Base-by-base conservation (phyloP, 192 early-diverging fungal genomes). In the Spizellomyces punctatus region DNA sequence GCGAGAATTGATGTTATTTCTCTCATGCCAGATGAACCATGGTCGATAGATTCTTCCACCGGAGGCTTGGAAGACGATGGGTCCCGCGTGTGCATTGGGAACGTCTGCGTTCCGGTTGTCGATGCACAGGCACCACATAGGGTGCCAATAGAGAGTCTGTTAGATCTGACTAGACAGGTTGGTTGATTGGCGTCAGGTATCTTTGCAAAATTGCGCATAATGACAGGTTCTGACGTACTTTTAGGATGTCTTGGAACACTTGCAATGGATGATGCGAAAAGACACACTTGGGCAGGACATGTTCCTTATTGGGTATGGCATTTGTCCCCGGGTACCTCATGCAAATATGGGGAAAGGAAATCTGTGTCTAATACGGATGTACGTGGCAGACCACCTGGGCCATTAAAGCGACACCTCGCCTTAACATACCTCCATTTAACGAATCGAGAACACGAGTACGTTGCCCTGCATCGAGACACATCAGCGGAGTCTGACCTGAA, bases 191-290 rank as follows among this genome's bases (percentile, higher is more conserved):
- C 67, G 64, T 87, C 41, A 66, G 76, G 6, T 87, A 91, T 91
- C 91, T 94, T 90, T 93, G 85, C 89, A 91, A 78, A 94, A 94
- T 69, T 91, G 91, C 49, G 84, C 82, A 66, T 79, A 91, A 10
- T 81, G 87, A 7, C 93, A 93, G 82, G 91, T 93, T 74, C 88
- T 92, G 76, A 36, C 27, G 27, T 36, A 36, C 27, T 36, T 36
- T 36, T 36, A 36, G 27, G 83, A 84, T 10, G 48, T 77, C n/a
- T 55, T 84, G 17, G 58, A 58, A 0, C 82, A 86, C 68, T 66
- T 87, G 46, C 70, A 78, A 10, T 87, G 93, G 93, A 92, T 94
- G 80, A 91, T 93, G 85, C 89, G 92, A 76, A 94, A 94, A 70
- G 91, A 91, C 49, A 84, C 82, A 64, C 79, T 93, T 10, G 82